Base-by-base conservation (phyloP, 345 rosid genomes). In the Geranium brycei region DNA sequence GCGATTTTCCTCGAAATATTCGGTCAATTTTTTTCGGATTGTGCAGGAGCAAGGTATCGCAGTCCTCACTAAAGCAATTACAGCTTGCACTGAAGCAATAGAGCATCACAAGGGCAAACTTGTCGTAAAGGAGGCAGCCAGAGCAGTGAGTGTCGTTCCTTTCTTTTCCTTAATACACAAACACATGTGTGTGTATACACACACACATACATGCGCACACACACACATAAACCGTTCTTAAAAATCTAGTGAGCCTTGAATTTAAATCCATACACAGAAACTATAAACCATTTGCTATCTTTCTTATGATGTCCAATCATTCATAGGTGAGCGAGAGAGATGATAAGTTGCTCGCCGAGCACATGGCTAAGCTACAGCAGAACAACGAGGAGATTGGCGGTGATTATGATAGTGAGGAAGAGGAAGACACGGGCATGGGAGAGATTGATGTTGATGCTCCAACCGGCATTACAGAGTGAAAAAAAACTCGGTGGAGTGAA, bases 281-380 rank as follows among this genome's bases (percentile, higher is more conserved):
- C 2, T 35, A 35, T 1, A 35, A 35, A 35, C 10, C 5, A 0
- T 4, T 1, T 35, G 41, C 41, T 35, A 35, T 35, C 41, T 35
- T 35, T 35, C 41, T 76, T 31, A 71, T 47, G 4, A 0, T 59
- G 35, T 32, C 61, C 59, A 1, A 69, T 31, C 58, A 31, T 69
- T 74, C 57, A n/a, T 61, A 91, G 99, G 99, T 93, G 97, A 93
- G 99, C 57, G 99, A 93, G 77, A 71, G 96, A 17, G 99, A 93
- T 71, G 99, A 93, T 68, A 90, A 90, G 77, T 75, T 88, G 71
- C 86, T 95, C 12, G 91, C 96, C 3, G 99, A 95, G 75, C 95
- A 88, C 81, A 93, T 91, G 99, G 96, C 90, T 66, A 88, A 85
- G 81, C 80, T 93, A 68, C 61, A 79, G 16, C 71, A 73, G 16